Percentiles rank a stretch among this genome's conserved stretches.
These are phyloP conservation scores for Phytophthora uliginosa DNA, from an alignment of 352 stramenopile genomes.

Conservation along the genomic window DNA sequence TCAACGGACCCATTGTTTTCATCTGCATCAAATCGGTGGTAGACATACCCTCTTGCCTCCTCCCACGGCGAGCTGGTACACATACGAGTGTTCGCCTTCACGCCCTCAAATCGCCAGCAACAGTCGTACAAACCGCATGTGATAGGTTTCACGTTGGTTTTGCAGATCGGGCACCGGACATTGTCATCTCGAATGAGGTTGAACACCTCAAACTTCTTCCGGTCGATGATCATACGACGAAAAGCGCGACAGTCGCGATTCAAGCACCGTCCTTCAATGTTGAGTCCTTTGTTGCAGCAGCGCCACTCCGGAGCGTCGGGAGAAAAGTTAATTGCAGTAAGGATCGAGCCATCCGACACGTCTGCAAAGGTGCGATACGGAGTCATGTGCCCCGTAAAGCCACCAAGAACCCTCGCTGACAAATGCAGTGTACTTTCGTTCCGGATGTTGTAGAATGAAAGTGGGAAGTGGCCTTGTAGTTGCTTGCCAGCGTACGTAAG, in stretches of 20 bases:
- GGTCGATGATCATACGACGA: slow-evolving; percentile 26
- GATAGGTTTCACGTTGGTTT: slow-evolving; percentile 18
- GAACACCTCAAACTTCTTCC: slow-evolving; percentile 19
- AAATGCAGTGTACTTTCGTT: slow-evolving; percentile 2
- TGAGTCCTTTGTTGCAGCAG: slow-evolving; percentile 21
- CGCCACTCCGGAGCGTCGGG: slow-evolving; percentile 15
- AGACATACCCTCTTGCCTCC: slow-evolving; percentile 16
- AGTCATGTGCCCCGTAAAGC: neutral
- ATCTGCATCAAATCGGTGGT: slow-evolving; percentile 29
- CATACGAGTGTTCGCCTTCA: neutral
- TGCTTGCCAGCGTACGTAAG: slow-evolving; percentile 16
- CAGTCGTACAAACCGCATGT: slow-evolving; percentile 51
- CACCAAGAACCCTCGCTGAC: neutral
- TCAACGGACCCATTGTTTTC: slow-evolving; percentile 8
- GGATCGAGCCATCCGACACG: neutral
- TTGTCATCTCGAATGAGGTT: slow-evolving; percentile 29
- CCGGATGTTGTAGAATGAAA: slow-evolving; percentile 19
- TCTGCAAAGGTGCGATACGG: neutral
- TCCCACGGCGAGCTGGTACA: slow-evolving; percentile 37
- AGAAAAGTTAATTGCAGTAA: slow-evolving; percentile 14
- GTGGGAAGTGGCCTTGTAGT: slow-evolving; percentile 7
- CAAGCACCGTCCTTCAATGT: slow-evolving; percentile 42
- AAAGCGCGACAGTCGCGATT: slow-evolving; percentile 27
- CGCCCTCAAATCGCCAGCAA: slow-evolving; percentile 43
- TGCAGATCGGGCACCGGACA: slow-evolving; percentile 28